Evolutionary conservation across 352 stramenopile species (phyloP), one percentile per base, ranked within the genome.

Genomic region (Lagenidium giganteum): DNA sequence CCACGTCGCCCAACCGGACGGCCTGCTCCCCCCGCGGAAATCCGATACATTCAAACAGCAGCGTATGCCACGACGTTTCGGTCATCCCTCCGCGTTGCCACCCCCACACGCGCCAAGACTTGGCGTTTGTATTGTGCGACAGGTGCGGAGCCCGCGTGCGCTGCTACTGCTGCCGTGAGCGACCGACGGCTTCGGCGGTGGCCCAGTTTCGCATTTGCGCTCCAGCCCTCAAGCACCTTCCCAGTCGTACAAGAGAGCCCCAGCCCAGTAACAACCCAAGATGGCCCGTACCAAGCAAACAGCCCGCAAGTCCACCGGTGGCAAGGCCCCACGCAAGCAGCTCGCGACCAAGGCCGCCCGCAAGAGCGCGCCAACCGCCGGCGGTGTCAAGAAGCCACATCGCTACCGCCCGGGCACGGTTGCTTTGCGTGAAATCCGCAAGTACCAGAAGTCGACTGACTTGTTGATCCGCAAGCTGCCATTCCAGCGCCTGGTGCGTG

Each of bases 281-380:
- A 96, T 98, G 88, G 93, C 94, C 42, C 87, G 94, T 78, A 98
- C 94, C 59, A 98, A 98, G 75, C 92, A 98, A 68, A 98, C 92
- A 29, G 92, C 94, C n/a, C 87, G 93, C 65, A 98, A 98, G 70
- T 97, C 87, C 39, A 85, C 92, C 32, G 91, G 91, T 40, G 91
- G 91, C 62, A 97, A 97, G 75, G 91, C 90, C 11, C 91, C 91
- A 18, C 82, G 91, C 49, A 97, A 97, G 82, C 90, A 97, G 68
- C 64, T 97, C 16, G 91, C 91, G 51, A 87, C 73, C 51, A 97
- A 97, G 77, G 84, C 89, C 36, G 83, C 88, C 18, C 86, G 91
- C 44, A 97, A 97, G 75, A 91, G 68, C 23, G 88, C 88, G 37
- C 89, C 90, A 29, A 85, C 87, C n/a, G 87, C 90, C 33, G 91